Evolutionary conservation across 2,329 filamentous ascomycete species (phyloP), one percentile per base, ranked within the genome.

Genomic region (Penicillium sp.): DNA sequence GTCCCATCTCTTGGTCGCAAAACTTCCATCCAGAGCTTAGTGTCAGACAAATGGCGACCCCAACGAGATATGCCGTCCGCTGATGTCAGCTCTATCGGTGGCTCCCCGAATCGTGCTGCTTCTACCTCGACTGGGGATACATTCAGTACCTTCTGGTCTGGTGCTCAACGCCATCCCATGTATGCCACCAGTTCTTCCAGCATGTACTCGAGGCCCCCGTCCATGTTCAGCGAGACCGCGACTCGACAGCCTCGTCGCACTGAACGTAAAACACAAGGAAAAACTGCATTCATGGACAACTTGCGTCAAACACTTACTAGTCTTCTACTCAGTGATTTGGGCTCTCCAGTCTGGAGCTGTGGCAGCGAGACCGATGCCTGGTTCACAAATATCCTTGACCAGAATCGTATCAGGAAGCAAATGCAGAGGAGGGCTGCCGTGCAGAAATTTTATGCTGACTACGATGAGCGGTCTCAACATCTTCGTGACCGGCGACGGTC

Each of bases 331-430:
- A 98, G 93, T 49, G 95, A 99, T 71, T 81, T 98, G 4, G 92
- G 93, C 6, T 92, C 88, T 42, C 84, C 91, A 29, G 88, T 97
- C 1, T 95, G 96, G 73, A 86, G 87, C n/a, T 85, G 85, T 50
- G 95, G 95, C 3, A 96, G 92, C 43, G 95, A 99, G 77, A 98
- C 93, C 0, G 95, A 98, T 72, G 82, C 82, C 3, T 97, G 93
- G 89, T 95, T 97, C 64, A 74, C 66, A 62, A 82, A 78, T 55
- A 76, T 78, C 6, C 65, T 80, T 10, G 83, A 84, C 76, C 81
- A 67, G 76, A 79, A 63, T 75, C 81, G 73, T 10, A 71, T 78
- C 35, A 68, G 71, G 29, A 48, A 64, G 16, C 73, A 78, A 46
- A 77, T 78, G 73, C 68, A 70, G 44, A 76, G 72, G 53, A 69